phyloP scores from a whole-genome alignment of 2,329 filamentous ascomycete species.

The Boeremia lycopersici region DNA sequence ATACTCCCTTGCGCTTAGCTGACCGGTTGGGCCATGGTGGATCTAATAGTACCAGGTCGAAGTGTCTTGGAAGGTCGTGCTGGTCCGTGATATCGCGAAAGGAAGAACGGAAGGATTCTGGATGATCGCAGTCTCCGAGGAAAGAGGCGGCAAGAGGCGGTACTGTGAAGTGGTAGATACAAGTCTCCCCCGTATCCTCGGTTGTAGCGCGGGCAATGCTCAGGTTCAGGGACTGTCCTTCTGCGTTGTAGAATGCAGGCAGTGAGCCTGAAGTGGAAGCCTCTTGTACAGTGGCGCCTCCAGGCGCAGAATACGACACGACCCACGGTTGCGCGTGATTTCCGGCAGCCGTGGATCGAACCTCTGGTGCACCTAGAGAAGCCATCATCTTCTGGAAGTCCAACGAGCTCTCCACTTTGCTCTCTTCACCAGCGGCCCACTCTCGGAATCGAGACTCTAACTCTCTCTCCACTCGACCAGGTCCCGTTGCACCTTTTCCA shows the following conservation, averaged over 20 bases:
- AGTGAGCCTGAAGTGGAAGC: constrained; percentile 24
- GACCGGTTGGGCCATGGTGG: constrained; percentile 85
- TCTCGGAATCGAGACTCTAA: constrained; percentile 37
- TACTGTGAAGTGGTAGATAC: constrained; percentile 49
- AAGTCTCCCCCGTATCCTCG: neutral
- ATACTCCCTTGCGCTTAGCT: constrained; percentile 64
- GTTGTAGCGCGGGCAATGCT: constrained; percentile 24
- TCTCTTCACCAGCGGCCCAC: constrained; percentile 33
- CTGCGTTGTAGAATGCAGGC: constrained; percentile 40
- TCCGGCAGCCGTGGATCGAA: constrained; percentile 23
- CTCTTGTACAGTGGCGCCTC: constrained; percentile 13
- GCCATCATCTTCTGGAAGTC: constrained; percentile 46
- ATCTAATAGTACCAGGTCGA: constrained; percentile 74
- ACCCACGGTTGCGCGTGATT: constrained; percentile 30
- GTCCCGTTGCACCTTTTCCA: constrained; percentile 23
- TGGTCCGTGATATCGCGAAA: constrained; percentile 46
- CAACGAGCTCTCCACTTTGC: constrained; percentile 31
- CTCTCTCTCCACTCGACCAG: constrained; percentile 35
- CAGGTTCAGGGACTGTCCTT: constrained; percentile 29
- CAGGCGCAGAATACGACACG: constrained; percentile 35
- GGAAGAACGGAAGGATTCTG: constrained; percentile 46
- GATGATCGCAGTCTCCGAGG: constrained; percentile 52
- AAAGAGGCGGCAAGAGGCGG: constrained; percentile 59
- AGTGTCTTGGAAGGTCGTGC: constrained; percentile 55
- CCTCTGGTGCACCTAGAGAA: constrained; percentile 33